Percentiles rank a stretch among this genome's conserved stretches.
phyloP scores from a whole-genome alignment of 169 alveolate species.

The Plasmodium gallinaceum region DNA sequence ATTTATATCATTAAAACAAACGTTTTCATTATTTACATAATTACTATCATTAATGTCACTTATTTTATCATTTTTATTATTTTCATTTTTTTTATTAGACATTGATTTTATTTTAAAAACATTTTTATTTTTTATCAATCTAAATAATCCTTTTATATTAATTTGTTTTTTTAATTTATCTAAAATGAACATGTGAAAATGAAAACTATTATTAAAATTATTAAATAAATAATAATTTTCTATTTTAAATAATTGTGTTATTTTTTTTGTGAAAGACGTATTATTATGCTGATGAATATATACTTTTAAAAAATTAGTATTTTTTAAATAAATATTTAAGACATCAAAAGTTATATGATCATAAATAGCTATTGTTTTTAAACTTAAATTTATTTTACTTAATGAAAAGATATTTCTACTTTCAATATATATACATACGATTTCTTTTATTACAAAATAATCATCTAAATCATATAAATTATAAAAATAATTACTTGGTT shows the following conservation, averaged over 20 bases:
- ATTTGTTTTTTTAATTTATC: conserved; percentile 60
- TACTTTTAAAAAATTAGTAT: conserved; percentile 58
- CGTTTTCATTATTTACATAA: neutral
- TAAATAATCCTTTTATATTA: conserved; percentile 38
- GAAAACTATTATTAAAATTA: conserved; percentile 38
- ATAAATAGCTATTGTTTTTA: conserved; percentile 63
- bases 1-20: neutral
- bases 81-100: neutral
- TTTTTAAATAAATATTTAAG: conserved; percentile 56
- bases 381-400: conserved; percentile 66
- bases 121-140: conserved; percentile 52
- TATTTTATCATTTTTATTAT: neutral
- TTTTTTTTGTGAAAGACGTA: conserved; percentile 49
- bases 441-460: conserved; percentile 54
- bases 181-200: conserved; percentile 66
- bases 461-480: conserved; percentile 49
- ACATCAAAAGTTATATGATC: conserved; percentile 75
- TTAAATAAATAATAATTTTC: conserved; percentile 70
- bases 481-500: neutral
- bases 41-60: neutral
- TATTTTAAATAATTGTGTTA: conserved; percentile 47
- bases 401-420: conserved; percentile 64
- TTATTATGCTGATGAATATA: conserved; percentile 74
- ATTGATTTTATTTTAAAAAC: conserved; percentile 27
- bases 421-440: conserved; percentile 70